Evolutionary conservation across 495 filamentous ascomycete species (phyloP), one percentile per base, ranked within the genome.

Genomic region (Hypoxylon intermedium): DNA sequence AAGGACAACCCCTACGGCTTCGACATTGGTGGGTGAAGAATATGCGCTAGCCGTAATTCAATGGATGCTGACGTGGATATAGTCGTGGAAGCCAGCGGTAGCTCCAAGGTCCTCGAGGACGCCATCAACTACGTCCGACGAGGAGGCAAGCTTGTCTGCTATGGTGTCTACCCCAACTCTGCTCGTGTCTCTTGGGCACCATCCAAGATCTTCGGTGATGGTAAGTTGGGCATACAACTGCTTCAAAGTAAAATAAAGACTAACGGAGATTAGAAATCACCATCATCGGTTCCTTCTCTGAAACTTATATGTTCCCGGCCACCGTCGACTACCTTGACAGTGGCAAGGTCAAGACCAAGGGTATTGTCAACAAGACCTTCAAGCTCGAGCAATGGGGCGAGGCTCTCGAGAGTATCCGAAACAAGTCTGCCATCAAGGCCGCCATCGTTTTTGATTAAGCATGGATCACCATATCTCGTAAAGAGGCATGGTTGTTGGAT

Each of bases 251-350:
- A 18, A 31, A 77, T 50, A 73, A 73, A 42, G 77, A 38, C 85
- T 63, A 24, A 69, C 31, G 9, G 19, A 5, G 9, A 28, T 26
- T 42, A 69, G 87, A 89, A 66, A 88, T 89, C 65, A 88, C 84
- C 56, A 87, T 90, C 58, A 72, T 89, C 33, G 86, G 86, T 21
- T 85, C 80, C 31, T 89, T 89, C 78, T 85, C 81, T 23, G 85
- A 89, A 66, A 84, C 84, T 12, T 87, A 87, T 76, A 89, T 88
- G 79, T 90, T 88, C 80, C 86, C 87, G 3, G 81, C 86, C 47
- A 87, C 87, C 6, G 83, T 89, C 56, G 82, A 85, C 73, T 89
- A 89, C 72, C 79, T 87, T 30, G 87, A 89, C 65, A 82, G 75
- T 5, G 85, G 75, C 28, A 87, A 86, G 75, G 80, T 88, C 50